Conservation (phyloP, 139 green algal species). For the Coelastrella sp. region DNA sequence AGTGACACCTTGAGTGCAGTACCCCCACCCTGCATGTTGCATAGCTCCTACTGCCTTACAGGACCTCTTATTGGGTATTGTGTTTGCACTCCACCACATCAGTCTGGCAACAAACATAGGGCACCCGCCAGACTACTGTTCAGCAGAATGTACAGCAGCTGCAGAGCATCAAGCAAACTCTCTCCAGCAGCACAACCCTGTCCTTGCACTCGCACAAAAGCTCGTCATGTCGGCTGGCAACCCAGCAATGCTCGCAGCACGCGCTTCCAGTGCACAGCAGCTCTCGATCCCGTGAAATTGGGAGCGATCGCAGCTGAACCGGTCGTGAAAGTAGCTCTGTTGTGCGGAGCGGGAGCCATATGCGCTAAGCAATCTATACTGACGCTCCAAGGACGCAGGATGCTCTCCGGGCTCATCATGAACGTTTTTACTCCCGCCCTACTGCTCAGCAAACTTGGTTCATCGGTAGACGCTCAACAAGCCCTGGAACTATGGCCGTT, state of each 20-base stretch:
- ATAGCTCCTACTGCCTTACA: too few species aligned
- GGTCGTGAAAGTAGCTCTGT: slow-evolving; percentile 36
- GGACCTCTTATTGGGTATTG: too few species aligned
- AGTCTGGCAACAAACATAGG: too few species aligned
- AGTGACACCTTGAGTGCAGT: too few species aligned
- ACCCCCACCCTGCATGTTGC: too few species aligned
- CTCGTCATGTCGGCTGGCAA: too few species aligned
- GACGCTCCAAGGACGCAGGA: neutral
- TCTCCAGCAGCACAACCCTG: too few species aligned
- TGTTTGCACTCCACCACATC: too few species aligned
- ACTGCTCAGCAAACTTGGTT: slow-evolving; percentile 35
- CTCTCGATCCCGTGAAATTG: neutral
- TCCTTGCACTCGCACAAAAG: too few species aligned
- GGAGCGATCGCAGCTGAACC: slow-evolving; percentile 21
- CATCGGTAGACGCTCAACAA: slow-evolving; percentile 5
- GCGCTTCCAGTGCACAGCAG: neutral
- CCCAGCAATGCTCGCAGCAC: neutral
- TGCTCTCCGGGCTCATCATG: slow-evolving; percentile 34
- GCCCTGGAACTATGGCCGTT: slow-evolving; percentile 38
- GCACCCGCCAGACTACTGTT: too few species aligned
- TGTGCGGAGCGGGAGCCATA: neutral
- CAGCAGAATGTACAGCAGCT: too few species aligned
- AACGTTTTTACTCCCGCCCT: slow-evolving; percentile 44
- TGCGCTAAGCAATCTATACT: neutral
- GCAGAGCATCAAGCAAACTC: too few species aligned